Evolutionary conservation across 2,329 filamentous ascomycete genomes (phyloP), one percentile per base, ranked within the genome.

Genomic region (Cyphellophora attinorum): DNA sequence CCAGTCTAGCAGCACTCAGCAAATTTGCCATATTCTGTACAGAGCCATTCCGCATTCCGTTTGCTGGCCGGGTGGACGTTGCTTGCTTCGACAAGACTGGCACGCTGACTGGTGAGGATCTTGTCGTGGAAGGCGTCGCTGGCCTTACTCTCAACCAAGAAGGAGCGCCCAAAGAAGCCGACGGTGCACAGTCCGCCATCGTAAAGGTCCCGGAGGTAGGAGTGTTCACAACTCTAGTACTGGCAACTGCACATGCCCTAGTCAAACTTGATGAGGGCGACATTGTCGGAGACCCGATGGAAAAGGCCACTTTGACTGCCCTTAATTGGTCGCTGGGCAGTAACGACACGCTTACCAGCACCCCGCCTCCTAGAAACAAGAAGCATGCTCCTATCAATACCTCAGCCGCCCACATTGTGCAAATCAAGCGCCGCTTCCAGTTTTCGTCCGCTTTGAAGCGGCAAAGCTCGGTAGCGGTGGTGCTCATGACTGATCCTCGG

Each of bases 11-110:
- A 32, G 89, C 91, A 17, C 69, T 98, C 23, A 93, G 88, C 62
- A 93, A 89, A 59, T 89, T 81, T 49, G 91, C 93, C 41, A 98
- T 98, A 51, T 98, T 94, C 69, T 98, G 91, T 57, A 98, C 91
- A 2, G 93, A 98, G 59, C 91, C 91, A 17, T 98, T 98, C 76
- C 81, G 91, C 37, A 98, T 98, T 51, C 93, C 93, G 1, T 96
- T 83, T 50, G 93, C 88, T 47, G 91, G 91, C 19, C 84, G 91
- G 45, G 83, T 98, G 40, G 93, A 98, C 57, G 74, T 98, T 35
- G 88, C 91, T 44, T 98, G 91, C 65, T 98, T 98, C 48, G 91
- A 98, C 62, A 98, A 98, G 70, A 98, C 91, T 10, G 91, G 91
- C 47, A 98, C 91, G 2, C 64, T 98, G 39, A 98, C 91, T 23